phyloP scores from a whole-genome alignment of 83 land plant genomes.

The Picea engelmannii region DNA sequence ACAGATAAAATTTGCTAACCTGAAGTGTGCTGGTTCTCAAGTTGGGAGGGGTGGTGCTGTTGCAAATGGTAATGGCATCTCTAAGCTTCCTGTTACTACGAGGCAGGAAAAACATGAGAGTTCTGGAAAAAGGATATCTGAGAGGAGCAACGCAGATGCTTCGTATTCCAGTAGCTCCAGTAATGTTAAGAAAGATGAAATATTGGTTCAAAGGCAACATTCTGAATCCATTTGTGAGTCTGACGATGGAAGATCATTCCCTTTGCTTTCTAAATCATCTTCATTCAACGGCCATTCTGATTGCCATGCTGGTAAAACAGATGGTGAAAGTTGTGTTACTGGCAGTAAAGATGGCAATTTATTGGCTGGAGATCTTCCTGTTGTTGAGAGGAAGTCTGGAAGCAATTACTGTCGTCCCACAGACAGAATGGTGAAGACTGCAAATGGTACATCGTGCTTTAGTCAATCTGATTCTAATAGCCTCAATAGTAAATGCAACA shows the following conservation, averaged over 20 bases:
- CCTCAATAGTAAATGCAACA: not conserved
- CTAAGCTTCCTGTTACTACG: not conserved
- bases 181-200: not conserved
- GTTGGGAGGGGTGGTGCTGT: not conserved
- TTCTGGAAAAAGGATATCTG: not conserved
- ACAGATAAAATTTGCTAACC: constrained; percentile 21
- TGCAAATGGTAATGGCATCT: constrained; percentile 30
- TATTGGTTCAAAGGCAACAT: not conserved
- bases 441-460: not conserved
- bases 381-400: constrained; percentile 5
- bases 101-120: not conserved
- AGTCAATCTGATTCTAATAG: not conserved
- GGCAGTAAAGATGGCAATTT: not conserved
- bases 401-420: not conserved
- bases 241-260: not conserved
- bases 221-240: not conserved
- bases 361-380: not conserved
- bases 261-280: not conserved
- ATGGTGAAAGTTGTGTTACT: not conserved
- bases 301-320: not conserved
- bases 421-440: not conserved
- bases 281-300: not conserved
- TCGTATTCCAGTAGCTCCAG: not conserved
- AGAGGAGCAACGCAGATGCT: constrained; percentile 1
- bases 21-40: constrained; percentile 22